phyloP scores from a whole-genome alignment of 345 rosid species.

The Pelargonium nanum region DNA sequence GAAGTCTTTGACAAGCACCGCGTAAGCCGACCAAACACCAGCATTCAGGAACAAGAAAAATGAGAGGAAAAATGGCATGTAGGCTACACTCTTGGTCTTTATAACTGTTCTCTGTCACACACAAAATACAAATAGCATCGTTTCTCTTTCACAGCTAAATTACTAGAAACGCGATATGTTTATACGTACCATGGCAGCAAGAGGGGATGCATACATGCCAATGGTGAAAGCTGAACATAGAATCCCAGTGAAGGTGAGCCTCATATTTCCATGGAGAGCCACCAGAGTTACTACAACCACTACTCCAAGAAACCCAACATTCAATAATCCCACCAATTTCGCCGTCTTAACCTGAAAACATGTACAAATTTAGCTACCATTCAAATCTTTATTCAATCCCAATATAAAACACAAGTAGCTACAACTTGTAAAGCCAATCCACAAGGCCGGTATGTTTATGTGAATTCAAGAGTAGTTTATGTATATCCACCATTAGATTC shows the following conservation, averaged over 20 bases:
- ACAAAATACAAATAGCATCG: no score
- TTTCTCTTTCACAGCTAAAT: neutral
- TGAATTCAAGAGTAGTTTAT: no score
- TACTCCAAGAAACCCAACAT: conserved; percentile 39
- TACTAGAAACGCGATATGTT: neutral
- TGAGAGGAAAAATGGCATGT: conserved; percentile 38
- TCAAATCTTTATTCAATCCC: neutral
- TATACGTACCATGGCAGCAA: conserved; percentile 31
- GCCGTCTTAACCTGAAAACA: conserved; percentile 35
- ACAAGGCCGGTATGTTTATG: no score
- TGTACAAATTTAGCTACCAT: no score
- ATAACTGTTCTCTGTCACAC: conserved; percentile 24
- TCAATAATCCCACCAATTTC: conserved; percentile 25
- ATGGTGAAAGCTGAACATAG: conserved; percentile 36
- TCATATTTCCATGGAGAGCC: conserved; percentile 25
- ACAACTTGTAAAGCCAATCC: no score
- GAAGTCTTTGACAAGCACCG: conserved; percentile 24
- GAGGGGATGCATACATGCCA: conserved; percentile 56
- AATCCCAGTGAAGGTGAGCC: conserved; percentile 38
- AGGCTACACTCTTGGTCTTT: conserved; percentile 26
- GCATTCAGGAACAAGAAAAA: conserved; percentile 30
- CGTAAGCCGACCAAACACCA: conserved; percentile 22
- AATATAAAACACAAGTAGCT: no score
- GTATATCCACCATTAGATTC: no score
- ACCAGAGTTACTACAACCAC: conserved; percentile 35